Evolutionary conservation across 2,329 filamentous ascomycete species (phyloP).

Genomic region (Coniochaeta sp.): DNA sequence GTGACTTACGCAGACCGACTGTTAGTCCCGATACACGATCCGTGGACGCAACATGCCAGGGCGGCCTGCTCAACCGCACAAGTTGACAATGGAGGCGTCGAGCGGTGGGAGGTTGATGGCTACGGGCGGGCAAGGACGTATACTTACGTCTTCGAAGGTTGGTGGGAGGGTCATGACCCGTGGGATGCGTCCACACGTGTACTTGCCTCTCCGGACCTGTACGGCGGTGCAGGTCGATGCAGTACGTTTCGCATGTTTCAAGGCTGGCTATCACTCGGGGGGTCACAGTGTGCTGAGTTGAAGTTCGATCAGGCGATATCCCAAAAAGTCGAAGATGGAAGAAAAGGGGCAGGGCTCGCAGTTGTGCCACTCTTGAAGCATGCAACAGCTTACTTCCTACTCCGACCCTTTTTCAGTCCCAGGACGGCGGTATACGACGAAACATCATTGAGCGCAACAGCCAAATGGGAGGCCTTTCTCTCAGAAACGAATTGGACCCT

Average conservation of each 20-base stretch:
- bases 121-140: constrained; percentile 56
- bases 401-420: constrained; percentile 64
- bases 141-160: constrained; percentile 55
- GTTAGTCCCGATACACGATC: constrained; percentile 33
- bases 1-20: constrained; percentile 55
- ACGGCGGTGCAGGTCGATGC: constrained; percentile 65
- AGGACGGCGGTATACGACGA: neutral
- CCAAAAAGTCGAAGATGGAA: neutral
- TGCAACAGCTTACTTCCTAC: constrained; percentile 69
- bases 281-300: constrained; percentile 9
- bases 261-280: constrained; percentile 63
- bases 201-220: constrained; percentile 58
- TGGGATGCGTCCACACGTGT: constrained; percentile 64
- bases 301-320: neutral
- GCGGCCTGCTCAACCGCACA: constrained; percentile 46
- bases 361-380: constrained; percentile 66
- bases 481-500: constrained; percentile 47
- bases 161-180: constrained; percentile 69
- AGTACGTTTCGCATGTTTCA: constrained; percentile 73
- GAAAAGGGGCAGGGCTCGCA: constrained; percentile 58
- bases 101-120: constrained; percentile 62
- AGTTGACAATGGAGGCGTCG: constrained; percentile 59
- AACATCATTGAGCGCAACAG: constrained; percentile 17
- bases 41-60: neutral
- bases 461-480: constrained; percentile 25